A percentile compares a stretch with the other conserved stretches of the same genome.
phyloP scores from a whole-genome alignment of 306 rosid species.

The Neltuma alba region DNA sequence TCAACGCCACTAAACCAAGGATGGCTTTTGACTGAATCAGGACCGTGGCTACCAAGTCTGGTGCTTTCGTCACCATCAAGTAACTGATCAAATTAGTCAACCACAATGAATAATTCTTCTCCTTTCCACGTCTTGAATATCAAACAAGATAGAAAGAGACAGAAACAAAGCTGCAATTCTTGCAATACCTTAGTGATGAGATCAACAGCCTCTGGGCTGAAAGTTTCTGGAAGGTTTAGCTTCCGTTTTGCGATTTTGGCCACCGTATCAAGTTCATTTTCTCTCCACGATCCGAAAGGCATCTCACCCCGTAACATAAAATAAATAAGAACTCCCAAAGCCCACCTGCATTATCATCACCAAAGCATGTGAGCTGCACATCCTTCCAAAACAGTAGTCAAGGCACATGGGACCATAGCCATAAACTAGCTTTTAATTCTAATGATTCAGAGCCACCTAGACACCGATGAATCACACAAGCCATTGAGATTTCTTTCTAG shows the following conservation, averaged over 20 bases:
- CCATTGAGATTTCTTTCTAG: neutral
- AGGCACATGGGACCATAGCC: conserved; percentile 18
- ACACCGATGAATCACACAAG: neutral
- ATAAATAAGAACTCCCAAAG: conserved; percentile 84
- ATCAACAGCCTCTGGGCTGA: conserved; percentile 83
- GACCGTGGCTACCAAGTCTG: conserved; percentile 84
- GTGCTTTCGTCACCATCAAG: conserved; percentile 84
- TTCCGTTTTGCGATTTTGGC: conserved; percentile 89
- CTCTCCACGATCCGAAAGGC: conserved; percentile 99
- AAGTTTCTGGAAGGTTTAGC: conserved; percentile 68
- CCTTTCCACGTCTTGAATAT: neutral
- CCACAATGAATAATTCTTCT: conserved; percentile 33
- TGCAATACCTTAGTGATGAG: conserved; percentile 80
- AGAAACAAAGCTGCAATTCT: conserved; percentile 5
- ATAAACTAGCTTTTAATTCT: conserved; percentile 5
- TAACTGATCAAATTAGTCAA: conserved; percentile 57
- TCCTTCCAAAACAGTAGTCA: conserved; percentile 9
- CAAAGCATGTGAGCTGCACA: conserved; percentile 21
- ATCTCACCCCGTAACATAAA: conserved; percentile 82
- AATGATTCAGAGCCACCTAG: conserved; percentile 1
- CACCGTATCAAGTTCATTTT: conserved; percentile 83
- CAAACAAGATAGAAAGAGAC: neutral
- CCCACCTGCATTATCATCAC: conserved; percentile 75
- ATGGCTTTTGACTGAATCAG: conserved; percentile 68
- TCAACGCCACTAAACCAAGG: conserved; percentile 87